Percentiles rank a stretch among this genome's conserved stretches.
These are phyloP conservation scores for Gloeopeniophorella convolvens DNA, from an alignment of 768 basidiomycete genomes.

Conservation along the genomic window DNA sequence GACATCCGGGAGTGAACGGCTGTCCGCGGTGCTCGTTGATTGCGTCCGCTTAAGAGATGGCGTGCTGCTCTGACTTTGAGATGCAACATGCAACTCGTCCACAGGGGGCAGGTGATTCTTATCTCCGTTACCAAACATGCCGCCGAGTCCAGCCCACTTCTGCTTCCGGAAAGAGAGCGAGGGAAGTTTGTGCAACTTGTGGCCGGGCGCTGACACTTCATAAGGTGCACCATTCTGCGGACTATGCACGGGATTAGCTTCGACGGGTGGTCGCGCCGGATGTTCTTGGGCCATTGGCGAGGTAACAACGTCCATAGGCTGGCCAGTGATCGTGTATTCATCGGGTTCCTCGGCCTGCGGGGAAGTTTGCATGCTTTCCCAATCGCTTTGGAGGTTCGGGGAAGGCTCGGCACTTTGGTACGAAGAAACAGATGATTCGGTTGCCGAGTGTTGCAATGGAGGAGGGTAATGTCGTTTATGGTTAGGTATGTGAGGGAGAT, in stretches of 20 bases:
- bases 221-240: conserved; percentile 33
- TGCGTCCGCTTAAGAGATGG: conserved; percentile 74
- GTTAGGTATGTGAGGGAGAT: conserved; percentile 1
- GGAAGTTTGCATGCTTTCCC: conserved; percentile 59
- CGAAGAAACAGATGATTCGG: conserved; percentile 15
- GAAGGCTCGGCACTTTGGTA: conserved; percentile 19
- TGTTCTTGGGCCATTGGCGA: conserved; percentile 50
- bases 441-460: conserved; percentile 19
- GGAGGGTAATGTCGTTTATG: conserved; percentile 14
- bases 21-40: conserved; percentile 66
- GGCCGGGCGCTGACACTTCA: conserved; percentile 35
- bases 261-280: conserved; percentile 37
- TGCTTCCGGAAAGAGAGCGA: conserved; percentile 65
- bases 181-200: conserved; percentile 53
- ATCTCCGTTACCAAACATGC: conserved; percentile 67
- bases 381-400: conserved; percentile 26
- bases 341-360: conserved; percentile 43
- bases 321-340: conserved; percentile 32
- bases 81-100: conserved; percentile 56
- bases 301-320: conserved; percentile 45
- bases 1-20: conserved; percentile 54
- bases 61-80: conserved; percentile 38
- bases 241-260: conserved; percentile 33
- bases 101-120: conserved; percentile 66
- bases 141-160: conserved; percentile 53